These are phyloP conservation scores for Candida insectorum DNA, from an alignment of 805 yeast species.

Conservation along the genomic window DNA sequence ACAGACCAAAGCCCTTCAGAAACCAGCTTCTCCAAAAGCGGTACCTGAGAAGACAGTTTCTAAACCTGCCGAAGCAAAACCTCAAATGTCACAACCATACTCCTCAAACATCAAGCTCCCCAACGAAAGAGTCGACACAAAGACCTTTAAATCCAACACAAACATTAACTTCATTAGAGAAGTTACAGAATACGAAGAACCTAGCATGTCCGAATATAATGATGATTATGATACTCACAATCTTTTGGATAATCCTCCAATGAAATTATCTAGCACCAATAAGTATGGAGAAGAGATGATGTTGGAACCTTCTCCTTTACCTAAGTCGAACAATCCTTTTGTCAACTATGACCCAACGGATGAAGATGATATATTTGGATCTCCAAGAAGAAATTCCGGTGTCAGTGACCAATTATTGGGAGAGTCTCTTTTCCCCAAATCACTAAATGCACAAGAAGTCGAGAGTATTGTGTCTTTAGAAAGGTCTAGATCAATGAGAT, in stretches of 20 bases:
- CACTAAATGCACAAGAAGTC: slow-evolving; percentile 62
- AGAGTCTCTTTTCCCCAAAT: slow-evolving; percentile 68
- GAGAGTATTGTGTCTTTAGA: slow-evolving; percentile 73
- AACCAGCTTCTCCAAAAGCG: background rate
- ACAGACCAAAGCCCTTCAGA: background rate
- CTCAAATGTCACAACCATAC: slow-evolving; percentile 4
- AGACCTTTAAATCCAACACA: slow-evolving; percentile 13
- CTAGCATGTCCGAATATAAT: slow-evolving; percentile 10
- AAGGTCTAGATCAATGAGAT: slow-evolving; percentile 57
- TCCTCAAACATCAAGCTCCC: slow-evolving; percentile 11
- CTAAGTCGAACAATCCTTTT: slow-evolving; percentile 13
- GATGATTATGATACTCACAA: slow-evolving; percentile 20
- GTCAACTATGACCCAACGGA: background rate
- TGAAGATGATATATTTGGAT: slow-evolving; percentile 22
- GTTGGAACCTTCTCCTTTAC: slow-evolving; percentile 18
- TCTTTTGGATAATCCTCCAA: slow-evolving; percentile 23
- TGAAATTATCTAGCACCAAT: slow-evolving; percentile 13
- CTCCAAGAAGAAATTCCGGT: slow-evolving; percentile 24
- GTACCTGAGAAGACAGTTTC: background rate
- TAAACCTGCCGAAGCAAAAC: background rate
- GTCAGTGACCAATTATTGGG: slow-evolving; percentile 29
- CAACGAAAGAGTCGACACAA: slow-evolving; percentile 7
- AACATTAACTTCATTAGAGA: slow-evolving; percentile 26
- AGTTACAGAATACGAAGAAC: slow-evolving; percentile 19
- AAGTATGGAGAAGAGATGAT: slow-evolving; percentile 28